Percentiles rank a stretch among this genome's conserved stretches.
phyloP scores from a whole-genome alignment of 371 early-diverging fungal genomes.

The Mortierella sp. region DNA sequence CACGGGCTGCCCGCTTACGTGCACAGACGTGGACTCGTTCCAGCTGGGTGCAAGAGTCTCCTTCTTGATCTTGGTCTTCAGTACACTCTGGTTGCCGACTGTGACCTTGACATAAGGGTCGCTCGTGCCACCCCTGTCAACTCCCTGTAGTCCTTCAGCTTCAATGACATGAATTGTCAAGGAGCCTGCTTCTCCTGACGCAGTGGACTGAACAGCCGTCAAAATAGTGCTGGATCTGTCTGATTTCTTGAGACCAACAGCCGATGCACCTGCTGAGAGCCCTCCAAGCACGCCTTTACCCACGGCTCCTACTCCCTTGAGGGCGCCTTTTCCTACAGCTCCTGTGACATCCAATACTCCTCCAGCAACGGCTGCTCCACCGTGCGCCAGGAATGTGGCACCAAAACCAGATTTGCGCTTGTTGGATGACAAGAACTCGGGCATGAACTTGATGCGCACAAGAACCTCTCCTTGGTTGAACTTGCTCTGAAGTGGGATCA shows the following conservation, averaged over 20 bases:
- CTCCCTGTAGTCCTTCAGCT: constrained; percentile 65
- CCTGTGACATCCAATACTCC: constrained; percentile 56
- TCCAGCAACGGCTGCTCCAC: constrained; percentile 36
- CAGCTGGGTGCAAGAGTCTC: constrained; percentile 78
- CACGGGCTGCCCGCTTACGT: constrained; percentile 46
- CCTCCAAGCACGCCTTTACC: constrained; percentile 59
- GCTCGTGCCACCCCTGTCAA: constrained; percentile 63
- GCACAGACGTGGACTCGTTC: constrained; percentile 63
- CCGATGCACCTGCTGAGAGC: constrained; percentile 52
- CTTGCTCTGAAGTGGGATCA: constrained; percentile 54
- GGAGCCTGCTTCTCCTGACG: constrained; percentile 33
- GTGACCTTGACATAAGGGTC: constrained; percentile 66
- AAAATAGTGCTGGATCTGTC: constrained; percentile 16
- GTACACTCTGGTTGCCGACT: constrained; percentile 59
- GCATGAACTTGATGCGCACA: constrained; percentile 44
- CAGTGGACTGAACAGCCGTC: neutral
- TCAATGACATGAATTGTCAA: constrained; percentile 58
- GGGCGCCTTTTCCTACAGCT: constrained; percentile 60
- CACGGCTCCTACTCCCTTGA: constrained; percentile 62
- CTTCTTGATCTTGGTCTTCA: constrained; percentile 78
- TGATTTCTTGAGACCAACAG: constrained; percentile 55
- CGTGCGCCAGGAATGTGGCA: constrained; percentile 51
- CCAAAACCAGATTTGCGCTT: constrained; percentile 49
- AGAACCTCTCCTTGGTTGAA: constrained; percentile 53
- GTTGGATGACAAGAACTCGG: constrained; percentile 46